Conservation (phyloP, 495 filamentous ascomycete genomes). For the Podospora didyma region DNA sequence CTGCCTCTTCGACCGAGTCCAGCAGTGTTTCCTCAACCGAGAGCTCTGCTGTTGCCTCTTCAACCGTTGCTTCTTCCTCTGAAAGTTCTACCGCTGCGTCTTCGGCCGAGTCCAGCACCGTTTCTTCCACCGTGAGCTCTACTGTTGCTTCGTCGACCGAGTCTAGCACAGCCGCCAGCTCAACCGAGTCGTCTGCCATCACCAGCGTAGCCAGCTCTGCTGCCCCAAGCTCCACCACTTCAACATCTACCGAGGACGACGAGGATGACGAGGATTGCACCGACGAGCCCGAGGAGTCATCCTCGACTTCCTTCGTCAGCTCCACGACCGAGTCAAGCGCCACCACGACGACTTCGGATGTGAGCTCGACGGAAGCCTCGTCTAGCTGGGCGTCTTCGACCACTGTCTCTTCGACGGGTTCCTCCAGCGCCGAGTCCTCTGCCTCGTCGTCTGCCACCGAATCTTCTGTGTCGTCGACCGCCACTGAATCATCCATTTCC, state of each 20-base stretch:
- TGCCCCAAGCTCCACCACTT: neutral
- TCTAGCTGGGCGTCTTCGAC: neutral
- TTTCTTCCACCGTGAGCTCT: neutral
- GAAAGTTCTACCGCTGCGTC: neutral
- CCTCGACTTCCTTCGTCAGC: neutral
- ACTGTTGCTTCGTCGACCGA: neutral
- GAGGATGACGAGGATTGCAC: neutral
- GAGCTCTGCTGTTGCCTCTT: neutral
- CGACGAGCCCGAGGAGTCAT: neutral
- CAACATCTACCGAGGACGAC: neutral
- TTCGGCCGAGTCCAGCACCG: constrained; percentile 1
- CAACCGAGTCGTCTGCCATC: neutral
- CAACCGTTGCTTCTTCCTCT: neutral
- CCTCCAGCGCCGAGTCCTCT: neutral
- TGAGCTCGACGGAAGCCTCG: neutral
- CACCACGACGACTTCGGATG: neutral
- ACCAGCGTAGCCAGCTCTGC: neutral
- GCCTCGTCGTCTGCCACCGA: neutral
- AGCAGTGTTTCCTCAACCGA: constrained; percentile 18
- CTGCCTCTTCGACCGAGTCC: constrained; percentile 3
- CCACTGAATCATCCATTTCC: neutral
- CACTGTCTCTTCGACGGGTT: neutral
- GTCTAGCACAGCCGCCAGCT: neutral
- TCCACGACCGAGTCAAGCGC: neutral
- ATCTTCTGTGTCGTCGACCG: neutral